These are phyloP conservation scores for Tetraselmis chui DNA, from an alignment of 139 green algal species.

Conservation along the genomic window DNA sequence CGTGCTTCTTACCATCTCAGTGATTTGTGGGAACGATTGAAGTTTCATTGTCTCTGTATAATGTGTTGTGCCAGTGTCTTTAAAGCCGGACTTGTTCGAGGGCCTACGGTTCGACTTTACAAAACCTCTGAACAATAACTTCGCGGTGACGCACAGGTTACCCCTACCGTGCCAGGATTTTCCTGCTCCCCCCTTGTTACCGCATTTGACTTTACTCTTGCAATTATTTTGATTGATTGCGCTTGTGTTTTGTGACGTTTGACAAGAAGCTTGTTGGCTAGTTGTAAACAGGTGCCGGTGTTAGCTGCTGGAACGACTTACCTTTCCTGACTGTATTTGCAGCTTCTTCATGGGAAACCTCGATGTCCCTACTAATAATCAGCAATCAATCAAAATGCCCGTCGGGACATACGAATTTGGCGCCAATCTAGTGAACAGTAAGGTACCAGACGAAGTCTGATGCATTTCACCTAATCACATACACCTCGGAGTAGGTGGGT, in stretches of 20 bases:
- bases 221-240: too few species aligned
- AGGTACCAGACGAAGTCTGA: too few species aligned
- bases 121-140: constrained; percentile 96
- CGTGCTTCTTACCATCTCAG: background rate
- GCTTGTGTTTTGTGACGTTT: too few species aligned
- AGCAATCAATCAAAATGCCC: constrained; percentile 76
- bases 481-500: too few species aligned
- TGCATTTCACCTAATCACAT: too few species aligned
- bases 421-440: constrained; percentile 87
- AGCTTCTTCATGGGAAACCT: constrained; percentile 90
- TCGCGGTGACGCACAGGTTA: constrained; percentile 83
- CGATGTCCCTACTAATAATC: constrained; percentile 70
- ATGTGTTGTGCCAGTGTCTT: constrained; percentile 62
- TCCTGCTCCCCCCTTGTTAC: too few species aligned
- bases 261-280: too few species aligned
- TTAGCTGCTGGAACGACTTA: constrained; percentile 1
- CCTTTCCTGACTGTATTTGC: constrained; percentile 3
- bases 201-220: too few species aligned
- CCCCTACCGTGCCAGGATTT: background rate
- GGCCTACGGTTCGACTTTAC: constrained; percentile 95
- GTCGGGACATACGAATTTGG: constrained; percentile 95
- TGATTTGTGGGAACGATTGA: background rate
- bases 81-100: constrained; percentile 97
- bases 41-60: background rate
- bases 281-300: background rate